These are phyloP conservation scores for Sonneratia alba DNA, from an alignment of 345 rosid species.

Conservation along the genomic window DNA sequence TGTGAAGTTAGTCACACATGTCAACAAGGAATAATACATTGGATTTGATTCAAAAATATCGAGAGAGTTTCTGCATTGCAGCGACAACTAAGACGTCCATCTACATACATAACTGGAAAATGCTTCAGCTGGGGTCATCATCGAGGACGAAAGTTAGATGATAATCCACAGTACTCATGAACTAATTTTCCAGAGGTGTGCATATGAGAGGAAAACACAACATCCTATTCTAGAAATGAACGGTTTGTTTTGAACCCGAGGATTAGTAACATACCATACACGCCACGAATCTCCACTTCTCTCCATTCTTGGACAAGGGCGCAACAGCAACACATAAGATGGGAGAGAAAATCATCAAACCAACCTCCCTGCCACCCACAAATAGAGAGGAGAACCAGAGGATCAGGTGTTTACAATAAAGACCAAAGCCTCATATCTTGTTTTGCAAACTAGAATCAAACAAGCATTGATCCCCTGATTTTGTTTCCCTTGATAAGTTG, in stretches of 20 bases:
- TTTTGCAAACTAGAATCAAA: no score
- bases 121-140: not conserved
- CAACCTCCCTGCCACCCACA: conserved; percentile 61
- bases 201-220: not conserved
- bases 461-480: no score
- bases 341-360: conserved; percentile 89
- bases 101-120: no score
- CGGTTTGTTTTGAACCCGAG: not conserved
- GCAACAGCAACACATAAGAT: conserved; percentile 96
- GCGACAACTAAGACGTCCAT: not conserved
- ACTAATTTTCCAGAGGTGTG: not conserved
- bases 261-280: conserved; percentile 36
- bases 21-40: not conserved
- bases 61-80: not conserved
- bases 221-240: not conserved
- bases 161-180: no score
- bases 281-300: conserved; percentile 86
- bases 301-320: conserved; percentile 98
- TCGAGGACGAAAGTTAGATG: not conserved
- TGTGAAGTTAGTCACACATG: conserved; percentile 21
- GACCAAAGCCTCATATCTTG: no score
- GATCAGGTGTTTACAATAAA: not conserved
- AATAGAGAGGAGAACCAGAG: no score
- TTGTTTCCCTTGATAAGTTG: no score
- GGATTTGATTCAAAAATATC: not conserved